phyloP scores from a whole-genome alignment of 1,139 yeast species.

The Debaryomycetaceae sp. region DNA sequence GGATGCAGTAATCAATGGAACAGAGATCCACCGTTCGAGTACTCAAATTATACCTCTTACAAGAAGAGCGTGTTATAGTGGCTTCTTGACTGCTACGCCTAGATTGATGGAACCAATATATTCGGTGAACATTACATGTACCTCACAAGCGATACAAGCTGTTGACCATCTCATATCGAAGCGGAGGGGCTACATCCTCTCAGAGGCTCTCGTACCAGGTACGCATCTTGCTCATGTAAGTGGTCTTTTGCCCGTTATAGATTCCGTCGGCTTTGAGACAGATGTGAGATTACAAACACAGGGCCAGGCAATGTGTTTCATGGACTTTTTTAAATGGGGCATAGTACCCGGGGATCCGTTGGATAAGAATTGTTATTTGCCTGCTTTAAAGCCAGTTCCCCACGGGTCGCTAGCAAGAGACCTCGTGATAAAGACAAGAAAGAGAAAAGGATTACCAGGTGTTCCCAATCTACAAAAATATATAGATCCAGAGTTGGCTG shows the following conservation, averaged over 20 bases:
- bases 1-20: slow-evolving; percentile 53
- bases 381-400: slow-evolving; percentile 74
- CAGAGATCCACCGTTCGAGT: slow-evolving; percentile 48
- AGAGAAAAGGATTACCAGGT: slow-evolving; percentile 78
- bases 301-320: slow-evolving; percentile 72
- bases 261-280: slow-evolving; percentile 84
- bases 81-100: slow-evolving; percentile 76
- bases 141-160: slow-evolving; percentile 39
- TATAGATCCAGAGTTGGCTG: slow-evolving; percentile 58
- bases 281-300: slow-evolving; percentile 75
- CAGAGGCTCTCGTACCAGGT: slow-evolving; percentile 62
- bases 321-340: slow-evolving; percentile 70
- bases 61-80: slow-evolving; percentile 81
- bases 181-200: slow-evolving; percentile 59
- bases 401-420: slow-evolving; percentile 74
- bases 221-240: slow-evolving; percentile 62
- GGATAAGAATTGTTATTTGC: slow-evolving; percentile 60
- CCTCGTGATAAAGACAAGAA: slow-evolving; percentile 82
- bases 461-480: slow-evolving; percentile 74
- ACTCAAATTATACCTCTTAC: slow-evolving; percentile 83
- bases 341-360: slow-evolving; percentile 90
- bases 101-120: slow-evolving; percentile 80
- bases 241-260: slow-evolving; percentile 82
- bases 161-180: slow-evolving; percentile 51
- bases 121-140: slow-evolving; percentile 56